These are phyloP conservation scores for Rhodotorula toruloides DNA, from an alignment of 768 basidiomycete genomes.

Conservation along the genomic window DNA sequence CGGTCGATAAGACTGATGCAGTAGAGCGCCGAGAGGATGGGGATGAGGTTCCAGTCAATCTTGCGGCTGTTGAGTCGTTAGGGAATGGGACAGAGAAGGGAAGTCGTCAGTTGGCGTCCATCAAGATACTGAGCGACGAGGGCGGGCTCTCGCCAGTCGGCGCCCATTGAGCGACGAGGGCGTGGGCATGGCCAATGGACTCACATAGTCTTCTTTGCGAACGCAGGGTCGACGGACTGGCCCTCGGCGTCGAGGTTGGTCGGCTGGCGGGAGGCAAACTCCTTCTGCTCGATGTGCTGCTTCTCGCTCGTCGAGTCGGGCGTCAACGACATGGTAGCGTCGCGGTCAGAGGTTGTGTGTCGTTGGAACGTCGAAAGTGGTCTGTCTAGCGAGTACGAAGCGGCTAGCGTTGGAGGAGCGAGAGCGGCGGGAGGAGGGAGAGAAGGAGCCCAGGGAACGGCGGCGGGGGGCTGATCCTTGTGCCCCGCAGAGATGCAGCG, in stretches of 20 bases:
- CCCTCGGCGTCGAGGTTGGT: neutral
- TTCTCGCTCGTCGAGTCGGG: conserved; percentile 15
- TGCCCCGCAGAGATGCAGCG: too few species aligned
- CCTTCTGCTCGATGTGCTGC: conserved; percentile 11
- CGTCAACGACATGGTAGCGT: neutral
- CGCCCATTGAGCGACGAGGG: neutral
- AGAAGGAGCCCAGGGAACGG: too few species aligned
- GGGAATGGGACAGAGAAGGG: too few species aligned
- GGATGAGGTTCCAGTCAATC: conserved; percentile 28
- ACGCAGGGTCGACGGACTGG: neutral
- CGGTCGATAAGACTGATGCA: conserved; percentile 32
- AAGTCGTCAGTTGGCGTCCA: neutral
- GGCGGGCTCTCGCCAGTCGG: too few species aligned
- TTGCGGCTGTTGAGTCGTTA: conserved; percentile 7
- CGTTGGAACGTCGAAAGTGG: too few species aligned
- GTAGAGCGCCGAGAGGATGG: conserved; percentile 28
- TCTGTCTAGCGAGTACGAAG: too few species aligned
- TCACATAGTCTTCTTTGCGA: neutral
- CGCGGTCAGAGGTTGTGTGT: neutral
- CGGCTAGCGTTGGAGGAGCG: too few species aligned
- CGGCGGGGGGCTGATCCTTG: too few species aligned
- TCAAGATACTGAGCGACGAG: neutral
- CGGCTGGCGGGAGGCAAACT: neutral
- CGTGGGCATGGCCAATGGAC: neutral
- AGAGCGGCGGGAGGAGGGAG: too few species aligned